Evolutionary conservation across 2,329 filamentous ascomycete genomes (phyloP).

Genomic region (Trichoderma harzianum): DNA sequence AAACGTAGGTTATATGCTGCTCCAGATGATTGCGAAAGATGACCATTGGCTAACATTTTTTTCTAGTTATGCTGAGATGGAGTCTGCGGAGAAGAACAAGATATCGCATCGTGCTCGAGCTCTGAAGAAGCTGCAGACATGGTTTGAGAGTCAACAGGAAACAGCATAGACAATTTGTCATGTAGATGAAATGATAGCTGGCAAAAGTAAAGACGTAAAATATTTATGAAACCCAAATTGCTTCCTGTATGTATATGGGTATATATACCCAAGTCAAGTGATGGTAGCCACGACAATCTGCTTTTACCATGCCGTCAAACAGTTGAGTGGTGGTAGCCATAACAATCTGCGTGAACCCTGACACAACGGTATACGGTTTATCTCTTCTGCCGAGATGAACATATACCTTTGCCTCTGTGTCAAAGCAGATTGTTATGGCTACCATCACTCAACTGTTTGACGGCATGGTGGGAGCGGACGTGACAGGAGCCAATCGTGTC

Average conservation of each 20-base stretch:
- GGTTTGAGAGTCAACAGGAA: slow-evolving; percentile 51
- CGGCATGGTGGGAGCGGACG: neutral
- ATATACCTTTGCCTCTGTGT: neutral
- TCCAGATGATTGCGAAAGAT: neutral
- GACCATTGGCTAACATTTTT: neutral
- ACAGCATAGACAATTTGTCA: neutral
- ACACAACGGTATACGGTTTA: neutral
- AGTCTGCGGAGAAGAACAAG: slow-evolving; percentile 79
- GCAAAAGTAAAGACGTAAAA: neutral
- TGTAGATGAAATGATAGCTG: neutral
- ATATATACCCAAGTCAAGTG: neutral
- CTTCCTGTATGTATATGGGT: too few relatives aligned
- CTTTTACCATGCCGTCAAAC: neutral
- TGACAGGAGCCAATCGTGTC: neutral
- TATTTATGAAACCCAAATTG: neutral
- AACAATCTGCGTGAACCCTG: neutral
- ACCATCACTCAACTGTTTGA: neutral
- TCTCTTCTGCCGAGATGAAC: neutral
- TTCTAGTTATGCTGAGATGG: slow-evolving; percentile 87
- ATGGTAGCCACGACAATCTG: neutral
- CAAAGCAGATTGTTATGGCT: neutral
- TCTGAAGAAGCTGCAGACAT: slow-evolving; percentile 79
- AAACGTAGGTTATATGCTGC: slow-evolving; percentile 57
- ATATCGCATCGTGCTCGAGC: slow-evolving; percentile 89
- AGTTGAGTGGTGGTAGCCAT: neutral